Conservation (phyloP, 495 filamentous ascomycete genomes). For the Neurospora sp. region DNA sequence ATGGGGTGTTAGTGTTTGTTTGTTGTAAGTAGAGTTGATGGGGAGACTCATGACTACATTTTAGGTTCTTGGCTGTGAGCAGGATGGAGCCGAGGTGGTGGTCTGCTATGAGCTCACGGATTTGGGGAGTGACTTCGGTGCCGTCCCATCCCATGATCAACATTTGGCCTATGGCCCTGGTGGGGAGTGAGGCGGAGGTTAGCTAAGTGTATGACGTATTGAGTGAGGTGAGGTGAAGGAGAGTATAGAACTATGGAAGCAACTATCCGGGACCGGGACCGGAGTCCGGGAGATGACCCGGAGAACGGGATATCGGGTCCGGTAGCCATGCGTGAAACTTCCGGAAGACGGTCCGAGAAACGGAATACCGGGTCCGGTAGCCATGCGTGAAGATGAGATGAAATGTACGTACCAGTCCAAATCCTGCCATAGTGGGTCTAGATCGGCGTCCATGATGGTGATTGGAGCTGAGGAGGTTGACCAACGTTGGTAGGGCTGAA, state of each 20-base stretch:
- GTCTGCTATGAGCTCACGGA: conserved; percentile 71
- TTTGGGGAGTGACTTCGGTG: conserved; percentile 74
- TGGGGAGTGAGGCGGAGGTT: background rate
- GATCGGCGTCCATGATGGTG: conserved; percentile 36
- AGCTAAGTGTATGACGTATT: background rate
- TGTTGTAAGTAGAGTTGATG: background rate
- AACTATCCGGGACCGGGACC: conserved; percentile 1
- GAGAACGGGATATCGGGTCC: background rate
- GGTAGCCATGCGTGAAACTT: background rate
- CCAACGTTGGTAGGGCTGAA: background rate
- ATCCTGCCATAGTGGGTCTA: conserved; percentile 63
- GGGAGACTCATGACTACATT: conserved; percentile 45
- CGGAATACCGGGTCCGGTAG: background rate
- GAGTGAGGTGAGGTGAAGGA: background rate
- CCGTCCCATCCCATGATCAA: conserved; percentile 96
- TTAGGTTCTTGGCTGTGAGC: conserved; percentile 81
- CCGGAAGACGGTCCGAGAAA: too few species aligned
- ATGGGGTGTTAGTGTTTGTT: conserved; percentile 10
- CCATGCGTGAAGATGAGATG: background rate
- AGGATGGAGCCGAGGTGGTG: conserved; percentile 70
- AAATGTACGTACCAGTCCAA: conserved; percentile 43
- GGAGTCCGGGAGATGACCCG: background rate
- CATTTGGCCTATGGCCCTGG: conserved; percentile 70
- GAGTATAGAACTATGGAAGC: background rate
- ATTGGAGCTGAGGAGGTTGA: conserved; percentile 12